Base-by-base conservation (phyloP, 495 filamentous ascomycete species). In the Lasiosphaeris hirsuta region DNA sequence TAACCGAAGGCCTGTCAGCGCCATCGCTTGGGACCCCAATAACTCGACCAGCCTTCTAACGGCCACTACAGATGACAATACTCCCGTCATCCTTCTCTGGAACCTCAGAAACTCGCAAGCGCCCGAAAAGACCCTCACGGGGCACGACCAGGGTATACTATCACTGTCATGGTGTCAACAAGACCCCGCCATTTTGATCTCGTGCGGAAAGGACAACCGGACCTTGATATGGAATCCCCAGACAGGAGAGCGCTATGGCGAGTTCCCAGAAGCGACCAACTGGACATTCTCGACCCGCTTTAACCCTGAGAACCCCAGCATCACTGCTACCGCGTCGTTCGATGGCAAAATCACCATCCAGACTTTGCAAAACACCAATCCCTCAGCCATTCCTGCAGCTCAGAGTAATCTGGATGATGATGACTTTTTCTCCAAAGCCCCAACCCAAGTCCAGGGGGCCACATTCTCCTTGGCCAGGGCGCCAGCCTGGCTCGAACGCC, bases 261-360 rank as follows among this genome's bases (percentile, higher is more conserved):
- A 97, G 73, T 96, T 97, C 71, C 90, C 93, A 10, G 89, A 96
- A 61, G 95, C 96, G 54, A 96, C 93, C 38, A 97, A 97, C 71
- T 97, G 95, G 94, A 96, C 92, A 1, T 99, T 97, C 78, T 85
- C 92, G 70, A 96, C 94, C 6, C 84, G 86, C 62, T 99, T 93
- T 84, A 91, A 96, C 70, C 94, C 95, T 15, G 83, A 88, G 62
- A 95, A 97, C 71, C 95, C 94, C 6, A 87, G 83, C 62, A 81
- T 97, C 56, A 86, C 93, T 23, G 94, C 94, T 6, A 97, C 93
- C 9, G 95, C 95, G 14, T 96, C 93, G 3, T 97, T 97, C 61
- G 94, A 97, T 67, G 94, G 95, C 42, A 95, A 90, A 71, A 95
- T 99, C 60, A 85, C 86, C 13, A 78, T 99, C 18, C 92, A 96